phyloP scores from a whole-genome alignment of 495 filamentous ascomycete genomes.

The Neurospora tetrasperma region DNA sequence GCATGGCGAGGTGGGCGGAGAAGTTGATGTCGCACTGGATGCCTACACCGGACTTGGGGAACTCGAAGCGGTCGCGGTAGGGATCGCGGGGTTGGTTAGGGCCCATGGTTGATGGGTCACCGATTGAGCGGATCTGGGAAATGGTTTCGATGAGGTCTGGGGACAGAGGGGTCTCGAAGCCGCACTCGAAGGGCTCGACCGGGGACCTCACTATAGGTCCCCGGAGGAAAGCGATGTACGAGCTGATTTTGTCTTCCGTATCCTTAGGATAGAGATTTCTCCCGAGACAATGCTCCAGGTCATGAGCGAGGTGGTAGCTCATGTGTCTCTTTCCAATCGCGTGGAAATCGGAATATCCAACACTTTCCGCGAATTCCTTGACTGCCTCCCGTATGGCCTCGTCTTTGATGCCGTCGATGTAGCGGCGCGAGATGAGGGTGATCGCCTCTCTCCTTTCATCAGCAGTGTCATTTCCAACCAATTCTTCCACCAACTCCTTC shows the following conservation, averaged over 20 bases:
- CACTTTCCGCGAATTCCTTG: constrained; percentile 19
- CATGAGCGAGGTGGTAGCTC: constrained; percentile 34
- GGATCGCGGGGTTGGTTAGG: constrained; percentile 41
- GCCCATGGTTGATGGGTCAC: constrained; percentile 30
- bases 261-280: constrained; percentile 27
- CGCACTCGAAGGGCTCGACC: constrained; percentile 1
- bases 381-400: constrained; percentile 27
- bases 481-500: constrained; percentile 23
- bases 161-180: constrained; percentile 20
- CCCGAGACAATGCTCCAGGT: constrained; percentile 37
- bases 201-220: constrained; percentile 7
- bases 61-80: constrained; percentile 51
- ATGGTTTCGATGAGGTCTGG: constrained; percentile 13
- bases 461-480: constrained; percentile 17
- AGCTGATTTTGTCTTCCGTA: constrained; percentile 20
- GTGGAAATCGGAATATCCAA: constrained; percentile 13
- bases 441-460: constrained; percentile 9
- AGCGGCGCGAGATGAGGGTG: constrained; percentile 24
- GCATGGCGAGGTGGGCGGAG: constrained; percentile 61
- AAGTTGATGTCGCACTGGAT: constrained; percentile 83
- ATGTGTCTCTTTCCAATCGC: constrained; percentile 34
- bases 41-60: constrained; percentile 57
- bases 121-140: constrained; percentile 24
- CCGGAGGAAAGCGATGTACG: constrained; percentile 30
- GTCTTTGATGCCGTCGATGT: constrained; percentile 35